These are phyloP conservation scores for Flueggea neowawraea DNA, from an alignment of 441 rosid species.

Conservation along the genomic window DNA sequence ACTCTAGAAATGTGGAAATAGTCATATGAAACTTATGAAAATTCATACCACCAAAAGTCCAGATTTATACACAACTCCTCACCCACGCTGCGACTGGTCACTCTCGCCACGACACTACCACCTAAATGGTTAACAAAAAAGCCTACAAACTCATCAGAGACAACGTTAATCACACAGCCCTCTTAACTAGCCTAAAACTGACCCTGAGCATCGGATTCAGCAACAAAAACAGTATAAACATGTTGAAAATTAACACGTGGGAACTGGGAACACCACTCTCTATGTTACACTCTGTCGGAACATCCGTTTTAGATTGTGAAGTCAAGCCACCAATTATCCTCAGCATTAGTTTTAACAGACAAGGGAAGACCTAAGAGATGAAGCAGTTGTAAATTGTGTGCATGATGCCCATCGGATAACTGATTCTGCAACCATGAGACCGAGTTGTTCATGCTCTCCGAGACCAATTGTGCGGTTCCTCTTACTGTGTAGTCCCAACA, in stretches of 20 bases:
- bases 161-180: no score
- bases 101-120: no score
- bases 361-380: slow-evolving; percentile 49
- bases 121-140: no score
- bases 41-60: slow-evolving; percentile 18
- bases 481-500: slow-evolving; percentile 43
- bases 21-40: slow-evolving; percentile 11
- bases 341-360: slow-evolving; percentile 38
- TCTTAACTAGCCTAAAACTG: no score
- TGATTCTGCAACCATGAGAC: slow-evolving; percentile 45
- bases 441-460: slow-evolving; percentile 50
- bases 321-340: slow-evolving; percentile 3
- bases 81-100: no score
- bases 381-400: slow-evolving; percentile 46
- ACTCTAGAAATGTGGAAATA: background rate
- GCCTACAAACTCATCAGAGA: no score
- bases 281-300: background rate
- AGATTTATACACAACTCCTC: slow-evolving; percentile 18
- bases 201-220: no score
- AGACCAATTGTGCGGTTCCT: slow-evolving; percentile 60
- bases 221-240: no score
- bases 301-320: background rate
- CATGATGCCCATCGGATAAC: slow-evolving; percentile 76
- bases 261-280: no score
- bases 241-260: no score